Evolutionary conservation across 2,329 filamentous ascomycete genomes (phyloP).

Genomic region (Pezicula rhizophila): DNA sequence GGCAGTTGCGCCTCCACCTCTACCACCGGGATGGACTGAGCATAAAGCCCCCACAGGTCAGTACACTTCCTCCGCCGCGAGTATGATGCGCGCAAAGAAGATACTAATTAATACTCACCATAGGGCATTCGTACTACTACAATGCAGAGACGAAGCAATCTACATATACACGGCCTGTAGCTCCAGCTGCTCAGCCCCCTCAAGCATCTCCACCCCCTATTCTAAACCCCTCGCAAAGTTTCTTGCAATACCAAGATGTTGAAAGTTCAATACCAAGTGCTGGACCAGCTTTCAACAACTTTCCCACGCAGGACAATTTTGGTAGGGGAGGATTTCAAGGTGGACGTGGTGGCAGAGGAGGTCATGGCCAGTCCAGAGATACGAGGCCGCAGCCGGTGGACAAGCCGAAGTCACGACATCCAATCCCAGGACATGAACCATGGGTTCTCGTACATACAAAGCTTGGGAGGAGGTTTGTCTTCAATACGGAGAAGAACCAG

Average conservation of each 20-base stretch:
- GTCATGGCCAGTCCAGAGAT: slow-evolving; percentile 41
- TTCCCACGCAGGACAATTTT: slow-evolving; percentile 13
- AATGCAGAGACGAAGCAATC: slow-evolving; percentile 76
- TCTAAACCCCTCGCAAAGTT: slow-evolving; percentile 31
- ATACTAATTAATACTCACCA: slow-evolving; percentile 8
- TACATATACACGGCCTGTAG: slow-evolving; percentile 73
- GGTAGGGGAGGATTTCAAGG: slow-evolving; percentile 35
- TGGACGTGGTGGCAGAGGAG: slow-evolving; percentile 43
- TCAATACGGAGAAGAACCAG: slow-evolving; percentile 78
- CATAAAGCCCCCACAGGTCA: slow-evolving; percentile 76
- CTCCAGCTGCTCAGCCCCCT: slow-evolving; percentile 19
- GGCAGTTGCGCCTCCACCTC: slow-evolving; percentile 46
- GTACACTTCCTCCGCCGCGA: slow-evolving; percentile 11
- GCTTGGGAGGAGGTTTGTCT: slow-evolving; percentile 80
- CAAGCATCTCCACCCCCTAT: slow-evolving; percentile 14
- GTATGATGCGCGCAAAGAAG: slow-evolving; percentile 6
- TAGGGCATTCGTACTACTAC: slow-evolving; percentile 84
- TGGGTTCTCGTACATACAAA: slow-evolving; percentile 95
- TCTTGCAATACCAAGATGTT: slow-evolving; percentile 36
- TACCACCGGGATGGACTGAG: slow-evolving; percentile 84
- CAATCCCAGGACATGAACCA: slow-evolving; percentile 74
- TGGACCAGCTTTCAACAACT: slow-evolving; percentile 26
- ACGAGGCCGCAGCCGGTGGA: slow-evolving; percentile 62
- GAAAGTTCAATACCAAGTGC: slow-evolving; percentile 32
- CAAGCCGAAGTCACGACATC: slow-evolving; percentile 71